Evolutionary conservation across 2,329 filamentous ascomycete genomes (phyloP), one percentile per base, ranked within the genome.

Genomic region (Cryoendolithus antarcticus): DNA sequence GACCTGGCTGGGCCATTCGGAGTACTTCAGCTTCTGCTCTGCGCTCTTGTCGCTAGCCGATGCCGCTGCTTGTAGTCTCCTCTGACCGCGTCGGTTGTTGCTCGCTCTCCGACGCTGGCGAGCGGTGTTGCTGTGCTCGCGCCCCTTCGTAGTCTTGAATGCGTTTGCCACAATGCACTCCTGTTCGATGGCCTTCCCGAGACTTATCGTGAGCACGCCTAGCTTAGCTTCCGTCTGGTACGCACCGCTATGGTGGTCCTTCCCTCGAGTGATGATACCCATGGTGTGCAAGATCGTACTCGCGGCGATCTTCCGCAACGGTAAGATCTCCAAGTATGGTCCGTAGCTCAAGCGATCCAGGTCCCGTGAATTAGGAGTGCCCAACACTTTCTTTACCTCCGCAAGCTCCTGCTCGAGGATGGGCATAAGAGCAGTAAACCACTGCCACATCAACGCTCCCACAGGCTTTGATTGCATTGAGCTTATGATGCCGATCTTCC

Each of bases 291-390:
- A 66, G 31, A 93, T 86, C 0, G 85, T 86, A 29, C 91, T 70
- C 0, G 88, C 91, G 5, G 89, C 81, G 2, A 96, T 62, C 36
- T 82, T 82, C 9, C 80, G 72, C 0, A 84, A 67, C 0, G 72
- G 67, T 10, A 86, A 70, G 34, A 77, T 67, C 41, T 76, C 74
- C 39, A 98, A 59, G 49, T 85, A 86, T 0, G 88, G 81, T 0
- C 80, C 85, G 56, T 89, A 93, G 9, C 80, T 51, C 48, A 75
- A 77, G 7, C 84, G 74, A 24, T 86, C 78, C 62, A 72, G 51
- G 63, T 70, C 39, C 15, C 15, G 15, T 19, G 42, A 38, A 21
- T 37, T 35, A 19, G 15, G 15, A 3, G 15, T 19, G 15, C 42
- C 50, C 37, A 64, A 30, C 10, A 41, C 32, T 30, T 51, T 49